Percentiles rank a stretch among this genome's conserved stretches.
Evolutionary conservation across 2,329 filamentous ascomycete species (phyloP).

Genomic region (Cercospora zeae-maydis): DNA sequence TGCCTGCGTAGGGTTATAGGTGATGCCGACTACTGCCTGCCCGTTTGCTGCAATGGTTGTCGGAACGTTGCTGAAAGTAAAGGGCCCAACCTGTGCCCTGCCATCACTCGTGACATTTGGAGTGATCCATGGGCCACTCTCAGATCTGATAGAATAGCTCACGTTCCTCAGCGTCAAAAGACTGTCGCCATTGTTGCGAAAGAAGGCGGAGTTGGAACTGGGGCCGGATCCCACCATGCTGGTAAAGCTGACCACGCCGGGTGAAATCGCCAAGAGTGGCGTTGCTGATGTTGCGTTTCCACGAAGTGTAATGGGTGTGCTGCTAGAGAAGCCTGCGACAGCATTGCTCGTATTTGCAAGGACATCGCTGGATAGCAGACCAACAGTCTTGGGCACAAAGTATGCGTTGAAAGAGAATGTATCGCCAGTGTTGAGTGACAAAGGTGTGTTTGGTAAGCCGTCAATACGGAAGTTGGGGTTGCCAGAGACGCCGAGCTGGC

Average conservation of each 20-base stretch:
- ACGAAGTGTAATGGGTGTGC: constrained; percentile 6
- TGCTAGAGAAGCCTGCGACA: constrained; percentile 8
- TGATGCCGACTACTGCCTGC: constrained; percentile 1
- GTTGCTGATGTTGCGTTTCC: constrained; percentile 8
- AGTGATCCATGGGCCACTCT: constrained; percentile 9
- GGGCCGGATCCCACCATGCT: constrained; percentile 4
- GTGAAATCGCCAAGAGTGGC: not conserved
- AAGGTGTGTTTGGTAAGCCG: constrained; percentile 2
- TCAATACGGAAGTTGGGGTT: constrained; percentile 11
- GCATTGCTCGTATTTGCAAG: constrained; percentile 6
- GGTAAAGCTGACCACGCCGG: constrained; percentile 4
- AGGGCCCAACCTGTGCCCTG: constrained; percentile 4
- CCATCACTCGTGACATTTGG: constrained; percentile 10
- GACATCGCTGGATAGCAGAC: constrained; percentile 9
- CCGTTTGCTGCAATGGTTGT: constrained; percentile 3
- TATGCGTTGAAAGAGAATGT: constrained; percentile 9
- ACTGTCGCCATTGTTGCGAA: constrained; percentile 6
- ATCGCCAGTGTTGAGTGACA: not conserved
- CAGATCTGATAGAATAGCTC: constrained; percentile 1
- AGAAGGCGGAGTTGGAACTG: constrained; percentile 7
- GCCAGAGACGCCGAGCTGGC: not conserved
- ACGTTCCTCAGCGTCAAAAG: constrained; percentile 1
- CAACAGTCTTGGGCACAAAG: constrained; percentile 7
- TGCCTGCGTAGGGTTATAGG: constrained; percentile 6
- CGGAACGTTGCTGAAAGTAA: constrained; percentile 9